Evolutionary conservation across 352 stramenopile species (phyloP).

Genomic region (Peronosclerospora sorghi): DNA sequence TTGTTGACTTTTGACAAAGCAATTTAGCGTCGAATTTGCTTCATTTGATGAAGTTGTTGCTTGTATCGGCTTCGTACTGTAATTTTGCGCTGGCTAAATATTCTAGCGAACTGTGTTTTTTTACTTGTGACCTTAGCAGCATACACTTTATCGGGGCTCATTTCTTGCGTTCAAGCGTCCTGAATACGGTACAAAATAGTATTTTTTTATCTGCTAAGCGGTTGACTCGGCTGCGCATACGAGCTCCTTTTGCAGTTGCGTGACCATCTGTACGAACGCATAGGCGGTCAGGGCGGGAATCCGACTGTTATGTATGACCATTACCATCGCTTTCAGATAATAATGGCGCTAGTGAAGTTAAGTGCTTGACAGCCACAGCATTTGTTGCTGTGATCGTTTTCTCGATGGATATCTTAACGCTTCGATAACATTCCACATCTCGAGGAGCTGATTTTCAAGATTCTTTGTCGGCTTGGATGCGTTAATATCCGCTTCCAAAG

Average conservation of each 20-base stretch:
- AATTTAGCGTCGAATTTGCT: too few relatives aligned
- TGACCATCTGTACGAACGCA: too few relatives aligned
- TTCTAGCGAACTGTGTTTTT: too few relatives aligned
- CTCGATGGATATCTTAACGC: slow-evolving; percentile 17
- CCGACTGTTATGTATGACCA: slow-evolving; percentile 15
- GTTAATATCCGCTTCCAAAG: slow-evolving; percentile 7
- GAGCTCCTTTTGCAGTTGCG: too few relatives aligned
- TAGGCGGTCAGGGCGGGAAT: slow-evolving; percentile 16
- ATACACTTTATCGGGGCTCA: too few relatives aligned
- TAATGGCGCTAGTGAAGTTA: slow-evolving; percentile 17
- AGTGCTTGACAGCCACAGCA: slow-evolving; percentile 5
- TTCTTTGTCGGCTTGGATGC: slow-evolving; percentile 14
- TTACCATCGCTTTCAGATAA: slow-evolving; percentile 12
- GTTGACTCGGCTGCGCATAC: slow-evolving; percentile 17
- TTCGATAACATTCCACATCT: slow-evolving; percentile 20
- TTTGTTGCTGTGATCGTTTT: slow-evolving; percentile 14
- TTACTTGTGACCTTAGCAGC: too few relatives aligned
- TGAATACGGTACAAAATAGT: too few relatives aligned
- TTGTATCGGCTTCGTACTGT: too few relatives aligned
- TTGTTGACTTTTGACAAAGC: too few relatives aligned
- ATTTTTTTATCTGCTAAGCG: slow-evolving; percentile 18
- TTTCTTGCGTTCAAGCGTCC: too few relatives aligned
- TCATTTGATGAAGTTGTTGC: too few relatives aligned
- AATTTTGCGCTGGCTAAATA: too few relatives aligned
- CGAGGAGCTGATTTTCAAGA: slow-evolving; percentile 14